A percentile compares a stretch with the other conserved stretches of the same genome.
These are phyloP conservation scores for Eucommia ulmoides DNA, from an alignment of 257 asterid genomes.

Conservation along the genomic window DNA sequence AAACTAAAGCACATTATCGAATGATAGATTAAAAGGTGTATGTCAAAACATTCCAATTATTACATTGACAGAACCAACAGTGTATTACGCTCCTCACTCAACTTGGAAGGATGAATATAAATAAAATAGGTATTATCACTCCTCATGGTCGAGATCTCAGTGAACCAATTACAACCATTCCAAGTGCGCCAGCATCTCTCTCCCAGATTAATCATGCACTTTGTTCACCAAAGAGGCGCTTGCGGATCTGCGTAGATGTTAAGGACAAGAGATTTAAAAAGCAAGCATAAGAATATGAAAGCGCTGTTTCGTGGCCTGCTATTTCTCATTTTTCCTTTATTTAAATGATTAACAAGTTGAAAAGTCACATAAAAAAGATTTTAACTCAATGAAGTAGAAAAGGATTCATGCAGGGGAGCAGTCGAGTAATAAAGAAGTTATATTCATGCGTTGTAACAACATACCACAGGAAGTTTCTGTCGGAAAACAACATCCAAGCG, in stretches of 20 bases:
- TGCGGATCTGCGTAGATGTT: slow-evolving; percentile 22
- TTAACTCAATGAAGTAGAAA: background rate
- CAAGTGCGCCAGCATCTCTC: too few relatives aligned
- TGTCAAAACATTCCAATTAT: too few relatives aligned
- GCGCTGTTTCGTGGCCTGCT: background rate
- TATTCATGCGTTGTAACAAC: too few relatives aligned
- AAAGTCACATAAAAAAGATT: background rate
- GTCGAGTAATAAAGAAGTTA: background rate
- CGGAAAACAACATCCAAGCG: slow-evolving; percentile 28
- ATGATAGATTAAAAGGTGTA: too few relatives aligned
- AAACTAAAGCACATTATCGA: too few relatives aligned
- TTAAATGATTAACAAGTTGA: background rate
- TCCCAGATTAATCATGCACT: slow-evolving; percentile 10
- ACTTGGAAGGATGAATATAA: too few relatives aligned
- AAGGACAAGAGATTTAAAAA: background rate
- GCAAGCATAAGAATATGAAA: background rate
- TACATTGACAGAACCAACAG: too few relatives aligned
- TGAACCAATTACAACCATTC: background rate
- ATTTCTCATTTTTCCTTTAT: background rate
- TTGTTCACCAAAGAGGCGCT: slow-evolving; percentile 15
- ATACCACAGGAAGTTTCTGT: slow-evolving; percentile 33
- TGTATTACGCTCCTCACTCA: too few relatives aligned
- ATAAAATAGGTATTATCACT: too few relatives aligned
- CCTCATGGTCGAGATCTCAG: too few relatives aligned
- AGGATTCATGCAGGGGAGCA: background rate